Evolutionary conservation across 1,284 basidiomycete species (phyloP).

Genomic region (Stereum hirsutum): DNA sequence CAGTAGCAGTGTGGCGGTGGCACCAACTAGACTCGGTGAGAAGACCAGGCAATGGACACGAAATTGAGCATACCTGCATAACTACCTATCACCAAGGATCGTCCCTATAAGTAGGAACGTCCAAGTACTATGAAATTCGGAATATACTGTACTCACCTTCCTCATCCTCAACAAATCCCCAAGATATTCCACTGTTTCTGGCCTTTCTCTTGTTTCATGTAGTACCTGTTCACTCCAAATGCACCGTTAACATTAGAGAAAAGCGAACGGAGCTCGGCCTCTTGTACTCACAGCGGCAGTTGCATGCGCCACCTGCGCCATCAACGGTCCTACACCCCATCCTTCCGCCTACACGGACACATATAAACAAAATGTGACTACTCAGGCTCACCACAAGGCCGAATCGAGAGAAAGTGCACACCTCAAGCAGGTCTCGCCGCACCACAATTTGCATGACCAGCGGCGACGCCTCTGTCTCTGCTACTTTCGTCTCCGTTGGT

Average conservation of each 20-base stretch:
- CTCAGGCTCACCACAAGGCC: too few species aligned
- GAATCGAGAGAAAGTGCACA: conserved; percentile 14
- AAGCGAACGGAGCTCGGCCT: neutral
- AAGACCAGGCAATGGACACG: too few species aligned
- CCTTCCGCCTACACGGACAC: conserved; percentile 24
- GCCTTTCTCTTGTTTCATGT: conserved; percentile 29
- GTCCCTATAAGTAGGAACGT: conserved; percentile 5
- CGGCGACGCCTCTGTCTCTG: conserved; percentile 13
- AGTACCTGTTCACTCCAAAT: conserved; percentile 26
- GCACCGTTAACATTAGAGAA: neutral
- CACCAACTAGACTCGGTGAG: too few species aligned
- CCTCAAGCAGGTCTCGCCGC: conserved; percentile 32
- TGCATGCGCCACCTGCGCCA: conserved; percentile 47
- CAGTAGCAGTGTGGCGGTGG: neutral
- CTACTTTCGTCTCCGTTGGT: neutral
- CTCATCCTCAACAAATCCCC: conserved; percentile 31
- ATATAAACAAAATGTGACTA: neutral
- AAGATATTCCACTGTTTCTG: conserved; percentile 31
- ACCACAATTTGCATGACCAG: conserved; percentile 38
- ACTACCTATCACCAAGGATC: conserved; percentile 22
- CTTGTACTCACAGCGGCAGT: conserved; percentile 29
- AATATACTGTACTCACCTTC: conserved; percentile 19
- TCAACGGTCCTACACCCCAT: conserved; percentile 46
- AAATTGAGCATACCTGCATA: conserved; percentile 23
- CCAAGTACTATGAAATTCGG: neutral